Base-by-base conservation (phyloP, 345 rosid genomes). In the Lepidium aucheri region DNA sequence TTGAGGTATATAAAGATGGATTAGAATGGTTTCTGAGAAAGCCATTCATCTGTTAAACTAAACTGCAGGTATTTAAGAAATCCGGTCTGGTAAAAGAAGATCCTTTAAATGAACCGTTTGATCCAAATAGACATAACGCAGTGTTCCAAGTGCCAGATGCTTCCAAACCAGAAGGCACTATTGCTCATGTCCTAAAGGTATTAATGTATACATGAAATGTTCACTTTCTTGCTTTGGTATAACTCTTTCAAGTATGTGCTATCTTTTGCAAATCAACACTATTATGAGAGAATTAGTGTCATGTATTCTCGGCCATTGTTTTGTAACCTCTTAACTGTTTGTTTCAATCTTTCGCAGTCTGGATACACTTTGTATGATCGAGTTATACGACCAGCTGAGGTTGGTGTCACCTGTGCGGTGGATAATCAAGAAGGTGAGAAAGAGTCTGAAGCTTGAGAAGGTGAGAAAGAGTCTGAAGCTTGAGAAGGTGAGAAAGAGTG, bases 331-430 rank as follows among this genome's bases (percentile, higher is more conserved):
- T 30, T 59, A 10, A 43, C 6, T 34, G 36, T 41, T 33, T 65
- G 42, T 14, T 26, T 51, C 56, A 20, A n/a, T 53, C 10, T 18
- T 26, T 77, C 73, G 75, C 90, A 93, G 98, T 62, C 85, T 22
- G 99, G 99, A 68, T 93, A 86, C 77, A 67, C 76, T 53, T 83
- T 94, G 14, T 70, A 81, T 9, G 96, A 91, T 42, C 79, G 96
- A 68, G 90, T 89, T 32, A 82, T 95, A 66, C 84, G 97, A 53
- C 96, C 99, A 16, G 99, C 97, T 1, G 95, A 95, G 68, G 97
- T 95, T 12, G 95, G 99, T 34, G 99, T 94, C 30, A 91, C 95
- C 56, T 82, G 71, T 44, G 81, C 67, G 0, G 79, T 46, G 50
- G 88, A 82, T 59, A 65, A 63, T 16, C 77, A 75, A 18, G 69